Conservation (phyloP, 305 asterid species). For the Fraxinus dipetala region DNA sequence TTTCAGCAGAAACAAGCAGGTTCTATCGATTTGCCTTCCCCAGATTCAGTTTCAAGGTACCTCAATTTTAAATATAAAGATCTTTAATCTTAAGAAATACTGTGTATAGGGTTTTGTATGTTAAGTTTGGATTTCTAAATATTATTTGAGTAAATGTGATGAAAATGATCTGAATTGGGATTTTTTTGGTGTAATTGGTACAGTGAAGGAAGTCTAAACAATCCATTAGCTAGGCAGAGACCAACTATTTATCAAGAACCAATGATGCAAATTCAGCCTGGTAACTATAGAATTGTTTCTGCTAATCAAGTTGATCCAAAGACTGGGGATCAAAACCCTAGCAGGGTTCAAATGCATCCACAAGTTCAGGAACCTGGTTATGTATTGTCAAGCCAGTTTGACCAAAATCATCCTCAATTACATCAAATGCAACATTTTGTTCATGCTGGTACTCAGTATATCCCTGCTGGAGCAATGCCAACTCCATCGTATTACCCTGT, state of each 20-base stretch:
- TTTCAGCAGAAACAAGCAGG: conserved; percentile 50
- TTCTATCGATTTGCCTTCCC: conserved; percentile 62
- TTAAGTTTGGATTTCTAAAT: not conserved
- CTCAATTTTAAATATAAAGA: not conserved
- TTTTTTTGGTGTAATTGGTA: conserved; percentile 4
- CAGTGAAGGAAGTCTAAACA: conserved; percentile 80
- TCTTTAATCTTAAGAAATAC: not conserved
- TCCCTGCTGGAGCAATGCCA: conserved; percentile 44
- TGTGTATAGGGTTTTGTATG: not conserved
- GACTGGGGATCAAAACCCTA: conserved; percentile 27
- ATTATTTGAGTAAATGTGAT: not conserved
- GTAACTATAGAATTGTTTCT: conserved; percentile 25
- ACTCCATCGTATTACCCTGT: conserved; percentile 32
- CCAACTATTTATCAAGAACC: conserved; percentile 64
- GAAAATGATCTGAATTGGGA: conserved; percentile 20
- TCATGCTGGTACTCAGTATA: conserved; percentile 35
- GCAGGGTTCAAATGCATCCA: conserved; percentile 39
- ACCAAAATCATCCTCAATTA: conserved; percentile 38
- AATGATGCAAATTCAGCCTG: conserved; percentile 48
- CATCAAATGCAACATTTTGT: conserved; percentile 43
- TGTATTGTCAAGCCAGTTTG: conserved; percentile 33
- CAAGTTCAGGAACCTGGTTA: conserved; percentile 43
- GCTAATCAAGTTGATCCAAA: conserved; percentile 32
- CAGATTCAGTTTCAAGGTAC: conserved; percentile 85
- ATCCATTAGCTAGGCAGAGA: conserved; percentile 69